These are phyloP conservation scores for Aspergillus quadricinctus DNA, from an alignment of 2,329 filamentous ascomycete species.

Conservation along the genomic window DNA sequence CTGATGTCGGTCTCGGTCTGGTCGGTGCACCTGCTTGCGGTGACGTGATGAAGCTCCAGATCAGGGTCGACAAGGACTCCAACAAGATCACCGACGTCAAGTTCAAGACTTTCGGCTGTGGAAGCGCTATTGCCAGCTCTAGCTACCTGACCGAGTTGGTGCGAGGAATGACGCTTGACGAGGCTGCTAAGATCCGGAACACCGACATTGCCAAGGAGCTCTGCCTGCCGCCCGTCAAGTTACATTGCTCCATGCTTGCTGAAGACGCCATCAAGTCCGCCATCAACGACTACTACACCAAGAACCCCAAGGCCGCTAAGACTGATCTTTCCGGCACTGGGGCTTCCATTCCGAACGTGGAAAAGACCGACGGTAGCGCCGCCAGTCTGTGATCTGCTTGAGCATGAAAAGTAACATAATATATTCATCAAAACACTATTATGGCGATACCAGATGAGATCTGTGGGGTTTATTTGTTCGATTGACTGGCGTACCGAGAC, in stretches of 20 bases:
- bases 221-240: slow-evolving; percentile 83
- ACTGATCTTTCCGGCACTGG: slow-evolving; percentile 76
- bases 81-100: slow-evolving; percentile 91
- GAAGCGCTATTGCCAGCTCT: slow-evolving; percentile 88
- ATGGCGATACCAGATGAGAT: slow-evolving; percentile 8
- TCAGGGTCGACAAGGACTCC: slow-evolving; percentile 81
- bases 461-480: slow-evolving; percentile 3
- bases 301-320: slow-evolving; percentile 71
- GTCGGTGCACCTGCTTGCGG: slow-evolving; percentile 87
- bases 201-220: slow-evolving; percentile 98
- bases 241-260: slow-evolving; percentile 89
- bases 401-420: slow-evolving; percentile 2
- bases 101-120: slow-evolving; percentile 97
- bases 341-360: slow-evolving; percentile 58
- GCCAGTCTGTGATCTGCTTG: slow-evolving; percentile 15
- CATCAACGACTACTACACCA: slow-evolving; percentile 85
- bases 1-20: slow-evolving; percentile 83
- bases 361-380: slow-evolving; percentile 35
- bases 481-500: background rate
- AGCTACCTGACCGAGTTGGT: slow-evolving; percentile 95
- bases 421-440: slow-evolving; percentile 5
- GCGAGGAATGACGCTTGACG: slow-evolving; percentile 91
- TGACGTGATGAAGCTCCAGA: slow-evolving; percentile 92
- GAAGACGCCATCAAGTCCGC: slow-evolving; percentile 91
- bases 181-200: slow-evolving; percentile 89